Evolutionary conservation across 495 filamentous ascomycete genomes (phyloP), one percentile per base, ranked within the genome.

Genomic region (Bryoglossum gracile): DNA sequence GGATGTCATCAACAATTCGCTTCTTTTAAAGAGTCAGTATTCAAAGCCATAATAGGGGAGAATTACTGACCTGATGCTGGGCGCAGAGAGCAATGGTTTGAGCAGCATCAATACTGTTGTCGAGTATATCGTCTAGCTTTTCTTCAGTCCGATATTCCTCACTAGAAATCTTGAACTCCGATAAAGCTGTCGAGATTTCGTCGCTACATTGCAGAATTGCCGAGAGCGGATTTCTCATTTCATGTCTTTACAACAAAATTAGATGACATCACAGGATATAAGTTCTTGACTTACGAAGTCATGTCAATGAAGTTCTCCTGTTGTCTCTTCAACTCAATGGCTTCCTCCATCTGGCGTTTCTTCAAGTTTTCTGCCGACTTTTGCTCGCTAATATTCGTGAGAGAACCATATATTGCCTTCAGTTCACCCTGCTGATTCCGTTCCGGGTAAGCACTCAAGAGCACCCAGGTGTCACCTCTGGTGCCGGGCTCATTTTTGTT

Each of bases 301-400:
- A 58, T 58, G 24, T 92, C 87, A 59, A 94, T 91, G 62, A 92
- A 94, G 48, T 89, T 89, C 60, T 92, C 83, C 55, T 86, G 83
- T 54, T 85, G 81, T 22, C 77, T 67, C 62, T 87, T 88, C 43
- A 77, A 70, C 48, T 81, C 78, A 43, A 84, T 71, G 4, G 80
- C 83, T 55, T 80, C 80, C 54, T 76, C 72, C 39, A 76, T 70
- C 48, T 76, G 72, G 21, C 73, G 70, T 59, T 76, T 83, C 59
- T 83, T 78, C 39, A 81, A 74, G 44, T 75, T 74, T 55, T 83
- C 78, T 16, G 80, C 79, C 54, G 77, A 71, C 43, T 80, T 78
- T 54, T 77, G 76, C 26, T 53, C 41, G 26, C 45, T 46, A 45
- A 72, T 73, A 57, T 74, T 70, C 4, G 73, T 73, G 53, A 78